Conservation (phyloP, 2,329 filamentous ascomycete genomes). For the Thelonectria rubi region DNA sequence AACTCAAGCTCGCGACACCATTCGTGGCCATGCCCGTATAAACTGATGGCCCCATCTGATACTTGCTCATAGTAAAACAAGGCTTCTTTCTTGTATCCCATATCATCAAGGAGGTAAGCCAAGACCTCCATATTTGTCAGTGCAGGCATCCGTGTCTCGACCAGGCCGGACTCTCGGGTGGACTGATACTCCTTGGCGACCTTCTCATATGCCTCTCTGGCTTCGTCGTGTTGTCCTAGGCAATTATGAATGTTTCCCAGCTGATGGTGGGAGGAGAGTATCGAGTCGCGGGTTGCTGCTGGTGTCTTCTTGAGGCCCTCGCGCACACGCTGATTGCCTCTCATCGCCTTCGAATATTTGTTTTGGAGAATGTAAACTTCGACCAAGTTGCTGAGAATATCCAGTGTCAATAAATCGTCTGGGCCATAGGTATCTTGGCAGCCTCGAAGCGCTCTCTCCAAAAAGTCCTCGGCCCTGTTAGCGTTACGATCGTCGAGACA, state of each 20-base stretch:
- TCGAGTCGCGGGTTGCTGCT: not conserved
- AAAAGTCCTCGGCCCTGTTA: not conserved
- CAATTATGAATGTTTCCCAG: not conserved
- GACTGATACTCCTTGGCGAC: not conserved
- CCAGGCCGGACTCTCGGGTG: not conserved
- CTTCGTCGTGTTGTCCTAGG: not conserved
- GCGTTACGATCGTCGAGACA: not conserved
- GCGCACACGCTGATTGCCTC: not conserved
- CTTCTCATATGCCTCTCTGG: not conserved
- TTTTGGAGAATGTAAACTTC: not conserved
- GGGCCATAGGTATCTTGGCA: not conserved
- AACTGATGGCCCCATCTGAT: not conserved
- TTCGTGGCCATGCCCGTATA: not conserved
- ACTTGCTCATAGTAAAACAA: not conserved
- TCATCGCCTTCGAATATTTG: not conserved
- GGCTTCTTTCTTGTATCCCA: constrained; percentile 50
- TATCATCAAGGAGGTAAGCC: constrained; percentile 73
- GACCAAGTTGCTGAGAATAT: not conserved
- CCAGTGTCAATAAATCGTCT: not conserved
- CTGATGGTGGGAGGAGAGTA: not conserved
- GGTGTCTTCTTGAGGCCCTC: not conserved
- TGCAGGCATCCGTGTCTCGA: not conserved
- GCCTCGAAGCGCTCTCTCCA: not conserved
- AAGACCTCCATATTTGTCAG: constrained; percentile 59
- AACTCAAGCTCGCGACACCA: not conserved